A percentile compares a stretch with the other conserved stretches of the same genome.
phyloP scores from a whole-genome alignment of 1,284 basidiomycete genomes.

The Trichosporon sp. region DNA sequence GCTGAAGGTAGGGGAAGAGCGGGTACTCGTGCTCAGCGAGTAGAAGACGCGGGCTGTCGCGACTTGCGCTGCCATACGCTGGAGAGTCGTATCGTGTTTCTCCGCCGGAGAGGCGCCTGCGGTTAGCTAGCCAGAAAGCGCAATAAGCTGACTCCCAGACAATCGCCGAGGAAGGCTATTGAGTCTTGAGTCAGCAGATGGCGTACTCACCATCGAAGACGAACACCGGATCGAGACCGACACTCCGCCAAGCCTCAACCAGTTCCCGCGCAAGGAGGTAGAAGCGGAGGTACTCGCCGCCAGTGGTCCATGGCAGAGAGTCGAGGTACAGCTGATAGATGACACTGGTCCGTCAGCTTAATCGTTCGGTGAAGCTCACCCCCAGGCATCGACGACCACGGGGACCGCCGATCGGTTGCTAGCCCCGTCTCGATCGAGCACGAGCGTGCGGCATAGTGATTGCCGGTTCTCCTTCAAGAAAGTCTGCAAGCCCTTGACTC shows the following conservation, averaged over 20 bases:
- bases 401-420: conserved; percentile 25
- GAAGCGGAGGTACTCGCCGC: conserved; percentile 70
- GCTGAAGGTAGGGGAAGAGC: conserved; percentile 66
- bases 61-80: conserved; percentile 57
- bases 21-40: conserved; percentile 66
- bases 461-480: conserved; percentile 69
- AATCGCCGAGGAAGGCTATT: too few relatives aligned
- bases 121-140: neutral
- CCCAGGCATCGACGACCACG: conserved; percentile 79
- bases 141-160: too few relatives aligned
- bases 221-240: conserved; percentile 71
- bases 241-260: conserved; percentile 62
- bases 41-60: conserved; percentile 71
- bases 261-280: conserved; percentile 54
- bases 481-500: conserved; percentile 70
- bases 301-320: conserved; percentile 72
- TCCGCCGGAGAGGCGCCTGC: conserved; percentile 64
- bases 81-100: conserved; percentile 66
- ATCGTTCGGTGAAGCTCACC: conserved; percentile 56
- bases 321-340: conserved; percentile 66
- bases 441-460: conserved; percentile 55
- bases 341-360: conserved; percentile 55
- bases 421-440: conserved; percentile 38
- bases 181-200: neutral
- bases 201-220: conserved; percentile 75